phyloP scores from a whole-genome alignment of 1,139 yeast genomes.

The Candida tetrigidarum region DNA sequence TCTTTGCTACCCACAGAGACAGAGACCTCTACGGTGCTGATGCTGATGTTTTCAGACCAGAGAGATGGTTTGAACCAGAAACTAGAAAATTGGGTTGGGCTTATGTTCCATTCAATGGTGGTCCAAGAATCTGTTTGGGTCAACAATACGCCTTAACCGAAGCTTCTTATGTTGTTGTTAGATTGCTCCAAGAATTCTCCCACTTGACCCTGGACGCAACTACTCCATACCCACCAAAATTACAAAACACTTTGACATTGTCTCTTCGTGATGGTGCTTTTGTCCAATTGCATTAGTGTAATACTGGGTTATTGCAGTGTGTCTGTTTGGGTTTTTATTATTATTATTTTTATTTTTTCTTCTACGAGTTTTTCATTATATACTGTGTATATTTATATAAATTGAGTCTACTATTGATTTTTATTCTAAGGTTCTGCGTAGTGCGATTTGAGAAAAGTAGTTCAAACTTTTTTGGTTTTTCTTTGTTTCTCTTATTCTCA shows the following conservation, averaged over 20 bases:
- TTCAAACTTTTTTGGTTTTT: constrained; percentile 2
- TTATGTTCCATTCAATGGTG: constrained; percentile 49
- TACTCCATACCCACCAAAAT: constrained; percentile 33
- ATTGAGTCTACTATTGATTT: background rate
- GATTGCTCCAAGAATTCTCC: constrained; percentile 39
- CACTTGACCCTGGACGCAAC: constrained; percentile 22
- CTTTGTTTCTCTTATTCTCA: background rate
- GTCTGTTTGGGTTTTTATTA: background rate
- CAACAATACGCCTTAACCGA: constrained; percentile 52
- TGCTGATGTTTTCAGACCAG: constrained; percentile 49
- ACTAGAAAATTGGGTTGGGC: constrained; percentile 45
- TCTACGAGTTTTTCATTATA: background rate
- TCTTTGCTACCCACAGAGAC: constrained; percentile 46
- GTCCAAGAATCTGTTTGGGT: constrained; percentile 49
- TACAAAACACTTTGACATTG: constrained; percentile 34
- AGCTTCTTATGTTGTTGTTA: constrained; percentile 35
- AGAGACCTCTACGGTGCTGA: constrained; percentile 48
- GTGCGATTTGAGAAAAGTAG: background rate
- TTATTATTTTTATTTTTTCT: background rate
- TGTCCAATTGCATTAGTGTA: constrained; percentile 14
- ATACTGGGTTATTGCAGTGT: no score
- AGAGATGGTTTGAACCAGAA: constrained; percentile 43
- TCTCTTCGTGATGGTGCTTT: constrained; percentile 28
- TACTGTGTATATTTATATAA: background rate
- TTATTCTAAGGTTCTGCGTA: background rate